Evolutionary conservation across 2,329 filamentous ascomycete species (phyloP).

Genomic region (Fusarium buxicola): DNA sequence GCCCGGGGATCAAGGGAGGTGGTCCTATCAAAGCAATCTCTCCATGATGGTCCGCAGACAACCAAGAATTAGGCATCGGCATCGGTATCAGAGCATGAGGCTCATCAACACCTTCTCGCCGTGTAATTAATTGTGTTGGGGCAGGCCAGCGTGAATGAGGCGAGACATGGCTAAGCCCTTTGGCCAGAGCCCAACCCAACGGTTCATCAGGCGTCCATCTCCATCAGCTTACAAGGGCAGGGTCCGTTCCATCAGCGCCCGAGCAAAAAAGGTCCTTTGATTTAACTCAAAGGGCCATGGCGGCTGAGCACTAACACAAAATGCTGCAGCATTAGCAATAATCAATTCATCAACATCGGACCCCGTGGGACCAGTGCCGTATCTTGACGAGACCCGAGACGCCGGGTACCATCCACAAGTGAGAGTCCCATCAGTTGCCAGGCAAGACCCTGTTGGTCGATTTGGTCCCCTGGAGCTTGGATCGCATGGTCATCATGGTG

Average conservation of each 20-base stretch:
- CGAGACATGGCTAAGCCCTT: too few species aligned
- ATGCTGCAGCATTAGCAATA: neutral
- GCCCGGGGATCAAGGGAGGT: neutral
- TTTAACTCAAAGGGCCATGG: constrained; percentile 2
- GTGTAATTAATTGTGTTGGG: neutral
- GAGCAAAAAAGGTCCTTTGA: constrained; percentile 29
- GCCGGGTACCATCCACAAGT: constrained; percentile 35
- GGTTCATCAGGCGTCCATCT: constrained; percentile 36
- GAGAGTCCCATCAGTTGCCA: constrained; percentile 17
- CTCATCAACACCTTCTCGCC: neutral
- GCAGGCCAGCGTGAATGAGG: neutral
- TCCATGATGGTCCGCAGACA: neutral
- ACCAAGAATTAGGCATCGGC: constrained; percentile 11
- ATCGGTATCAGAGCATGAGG: constrained; percentile 3
- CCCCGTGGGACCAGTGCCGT: constrained; percentile 31
- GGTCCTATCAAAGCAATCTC: neutral
- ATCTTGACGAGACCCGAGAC: constrained; percentile 34
- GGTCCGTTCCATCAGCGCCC: constrained; percentile 26
- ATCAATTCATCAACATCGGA: constrained; percentile 10
- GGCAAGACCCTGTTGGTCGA: constrained; percentile 12
- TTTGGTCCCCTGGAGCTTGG: constrained; percentile 19
- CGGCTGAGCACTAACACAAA: neutral
- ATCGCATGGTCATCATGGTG: constrained; percentile 25
- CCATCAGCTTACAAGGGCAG: constrained; percentile 38
- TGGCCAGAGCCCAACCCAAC: constrained; percentile 38